phyloP scores from a whole-genome alignment of 345 rosid genomes.

The Sapria himalayana region DNA sequence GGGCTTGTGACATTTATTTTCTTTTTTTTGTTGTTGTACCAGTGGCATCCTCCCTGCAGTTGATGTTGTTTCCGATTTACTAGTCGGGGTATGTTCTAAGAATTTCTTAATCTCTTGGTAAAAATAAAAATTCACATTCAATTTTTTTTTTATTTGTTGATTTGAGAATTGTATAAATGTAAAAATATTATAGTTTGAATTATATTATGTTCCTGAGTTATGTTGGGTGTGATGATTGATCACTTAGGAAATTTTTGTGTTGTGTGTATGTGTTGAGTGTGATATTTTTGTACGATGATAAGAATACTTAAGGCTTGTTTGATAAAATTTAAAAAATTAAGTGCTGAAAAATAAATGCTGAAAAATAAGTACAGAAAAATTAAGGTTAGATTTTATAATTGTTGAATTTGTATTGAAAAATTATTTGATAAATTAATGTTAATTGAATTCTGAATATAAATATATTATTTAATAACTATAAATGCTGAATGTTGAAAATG shows the following conservation, averaged over 20 bases:
- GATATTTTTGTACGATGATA: too few relatives aligned
- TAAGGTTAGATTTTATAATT: too few relatives aligned
- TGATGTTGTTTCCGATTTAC: slow-evolving; percentile 50
- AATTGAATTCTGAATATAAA: too few relatives aligned
- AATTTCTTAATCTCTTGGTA: background rate
- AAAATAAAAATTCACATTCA: background rate
- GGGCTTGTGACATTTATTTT: background rate
- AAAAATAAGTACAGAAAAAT: too few relatives aligned
- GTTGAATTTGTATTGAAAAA: too few relatives aligned
- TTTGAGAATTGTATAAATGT: background rate
- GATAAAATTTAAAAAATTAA: too few relatives aligned
- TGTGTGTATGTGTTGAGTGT: background rate
- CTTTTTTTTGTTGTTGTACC: slow-evolving; percentile 8
- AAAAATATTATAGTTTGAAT: background rate
- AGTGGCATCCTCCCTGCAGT: slow-evolving; percentile 92
- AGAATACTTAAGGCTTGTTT: too few relatives aligned
- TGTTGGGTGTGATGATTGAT: background rate
- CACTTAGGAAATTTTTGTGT: background rate
- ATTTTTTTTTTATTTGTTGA: background rate
- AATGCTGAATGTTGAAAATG: too few relatives aligned
- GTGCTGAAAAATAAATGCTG: too few relatives aligned
- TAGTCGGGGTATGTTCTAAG: slow-evolving; percentile 63
- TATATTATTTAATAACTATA: too few relatives aligned
- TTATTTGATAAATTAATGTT: too few relatives aligned
- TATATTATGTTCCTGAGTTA: background rate